Conservation (phyloP, 2,329 filamentous ascomycete genomes). For the Pseudofabraea citricarpa region DNA sequence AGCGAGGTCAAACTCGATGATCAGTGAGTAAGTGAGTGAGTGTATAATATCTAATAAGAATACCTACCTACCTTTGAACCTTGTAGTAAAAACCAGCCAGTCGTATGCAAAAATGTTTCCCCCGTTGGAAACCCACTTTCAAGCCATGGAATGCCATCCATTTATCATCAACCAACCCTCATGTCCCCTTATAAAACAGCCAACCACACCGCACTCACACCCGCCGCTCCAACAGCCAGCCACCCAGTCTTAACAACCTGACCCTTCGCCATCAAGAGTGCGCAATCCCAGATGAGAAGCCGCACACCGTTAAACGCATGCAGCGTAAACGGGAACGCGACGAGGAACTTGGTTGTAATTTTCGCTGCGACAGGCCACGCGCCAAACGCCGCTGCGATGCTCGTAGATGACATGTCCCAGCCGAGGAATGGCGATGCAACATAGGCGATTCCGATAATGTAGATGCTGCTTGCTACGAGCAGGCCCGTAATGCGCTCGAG, state of each 20-base stretch:
- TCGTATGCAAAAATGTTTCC: too few species aligned
- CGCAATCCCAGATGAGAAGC: conserved; percentile 12
- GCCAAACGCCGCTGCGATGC: not conserved
- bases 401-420: not conserved
- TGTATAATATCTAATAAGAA: too few species aligned
- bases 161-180: not conserved
- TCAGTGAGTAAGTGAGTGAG: too few species aligned
- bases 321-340: not conserved
- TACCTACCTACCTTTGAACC: too few species aligned
- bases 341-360: not conserved
- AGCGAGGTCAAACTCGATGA: too few species aligned
- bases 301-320: not conserved
- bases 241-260: not conserved
- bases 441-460: conserved; percentile 60
- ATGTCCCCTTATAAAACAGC: not conserved
- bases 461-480: conserved; percentile 52
- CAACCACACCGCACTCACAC: not conserved
- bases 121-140: too few species aligned
- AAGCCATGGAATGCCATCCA: too few species aligned
- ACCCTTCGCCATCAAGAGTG: not conserved
- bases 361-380: not conserved
- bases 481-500: conserved; percentile 59
- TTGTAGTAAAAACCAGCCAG: too few species aligned
- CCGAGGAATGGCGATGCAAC: conserved; percentile 27
- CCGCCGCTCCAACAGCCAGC: not conserved